Percentiles rank a stretch among this genome's conserved stretches.
Evolutionary conservation across 257 asterid genomes (phyloP).

Genomic region (Solanum phureja): DNA sequence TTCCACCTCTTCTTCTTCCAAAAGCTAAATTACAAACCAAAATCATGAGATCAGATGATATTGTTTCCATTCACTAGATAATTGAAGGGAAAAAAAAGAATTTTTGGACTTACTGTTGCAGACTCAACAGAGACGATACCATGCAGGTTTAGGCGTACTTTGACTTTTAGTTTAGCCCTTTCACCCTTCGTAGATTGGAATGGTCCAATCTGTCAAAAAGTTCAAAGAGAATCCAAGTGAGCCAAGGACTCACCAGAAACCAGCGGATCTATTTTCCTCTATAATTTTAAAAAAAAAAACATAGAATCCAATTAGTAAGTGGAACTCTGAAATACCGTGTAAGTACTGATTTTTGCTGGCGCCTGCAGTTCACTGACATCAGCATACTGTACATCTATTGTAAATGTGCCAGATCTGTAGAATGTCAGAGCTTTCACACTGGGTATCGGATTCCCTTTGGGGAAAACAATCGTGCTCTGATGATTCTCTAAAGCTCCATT

Average conservation of each 20-base stretch:
- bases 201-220: slow-evolving; percentile 62
- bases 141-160: slow-evolving; percentile 70
- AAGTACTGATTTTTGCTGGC: slow-evolving; percentile 74
- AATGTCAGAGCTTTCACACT: slow-evolving; percentile 89
- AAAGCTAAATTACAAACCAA: slow-evolving; percentile 32
- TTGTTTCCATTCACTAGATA: too few species aligned
- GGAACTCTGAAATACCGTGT: slow-evolving; percentile 43
- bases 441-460: slow-evolving; percentile 84
- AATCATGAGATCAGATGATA: not conserved
- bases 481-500: slow-evolving; percentile 49
- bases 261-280: not conserved
- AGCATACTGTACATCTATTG: slow-evolving; percentile 62
- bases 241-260: not conserved
- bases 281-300: not conserved
- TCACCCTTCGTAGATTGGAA: slow-evolving; percentile 60
- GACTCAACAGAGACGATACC: slow-evolving; percentile 76
- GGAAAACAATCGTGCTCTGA: slow-evolving; percentile 72
- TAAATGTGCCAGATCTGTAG: slow-evolving; percentile 62
- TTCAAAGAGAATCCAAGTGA: not conserved
- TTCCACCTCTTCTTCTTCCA: slow-evolving; percentile 86
- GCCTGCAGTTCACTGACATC: slow-evolving; percentile 69
- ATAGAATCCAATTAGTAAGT: not conserved
- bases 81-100: not conserved
- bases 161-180: slow-evolving; percentile 65
- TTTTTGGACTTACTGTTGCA: slow-evolving; percentile 49